A percentile compares a stretch with the other conserved stretches of the same genome.
phyloP scores from a whole-genome alignment of 2,329 filamentous ascomycete species.

The Pseudocercospora eumusae region DNA sequence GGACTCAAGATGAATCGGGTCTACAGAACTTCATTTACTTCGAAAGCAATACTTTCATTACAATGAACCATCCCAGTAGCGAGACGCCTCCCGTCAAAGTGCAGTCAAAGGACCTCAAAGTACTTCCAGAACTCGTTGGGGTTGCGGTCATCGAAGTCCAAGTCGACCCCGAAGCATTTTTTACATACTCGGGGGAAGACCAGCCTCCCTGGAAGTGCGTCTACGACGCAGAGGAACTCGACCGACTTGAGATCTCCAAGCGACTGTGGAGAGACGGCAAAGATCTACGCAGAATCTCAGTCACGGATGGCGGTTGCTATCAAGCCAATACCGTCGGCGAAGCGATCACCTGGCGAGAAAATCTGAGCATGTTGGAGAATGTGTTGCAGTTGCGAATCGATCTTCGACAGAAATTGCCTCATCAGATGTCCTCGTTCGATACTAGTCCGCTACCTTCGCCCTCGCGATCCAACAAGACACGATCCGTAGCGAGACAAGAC shows the following conservation, averaged over 20 bases:
- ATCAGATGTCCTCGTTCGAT: neutral
- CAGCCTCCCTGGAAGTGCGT: neutral
- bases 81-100: neutral
- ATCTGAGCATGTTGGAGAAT: neutral
- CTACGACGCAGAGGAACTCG: neutral
- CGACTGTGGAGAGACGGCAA: neutral
- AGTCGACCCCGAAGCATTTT: neutral
- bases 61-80: neutral
- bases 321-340: neutral
- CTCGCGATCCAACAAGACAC: neutral
- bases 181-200: neutral
- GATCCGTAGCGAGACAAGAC: neutral
- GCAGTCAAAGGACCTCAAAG: neutral
- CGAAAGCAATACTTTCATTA: neutral
- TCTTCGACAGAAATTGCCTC: neutral
- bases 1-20: neutral
- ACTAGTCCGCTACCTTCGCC: neutral
- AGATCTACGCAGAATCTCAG: neutral
- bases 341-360: neutral
- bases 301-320: conserved; percentile 1
- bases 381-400: conserved; percentile 5
- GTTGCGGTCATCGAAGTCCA: neutral
- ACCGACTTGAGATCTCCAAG: neutral
- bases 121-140: neutral
- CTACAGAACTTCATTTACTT: neutral